Percentiles rank a stretch among this genome's conserved stretches.
These are phyloP conservation scores for Nitzschia sp. DNA, from an alignment of 108 stramenopile genomes.

Conservation along the genomic window DNA sequence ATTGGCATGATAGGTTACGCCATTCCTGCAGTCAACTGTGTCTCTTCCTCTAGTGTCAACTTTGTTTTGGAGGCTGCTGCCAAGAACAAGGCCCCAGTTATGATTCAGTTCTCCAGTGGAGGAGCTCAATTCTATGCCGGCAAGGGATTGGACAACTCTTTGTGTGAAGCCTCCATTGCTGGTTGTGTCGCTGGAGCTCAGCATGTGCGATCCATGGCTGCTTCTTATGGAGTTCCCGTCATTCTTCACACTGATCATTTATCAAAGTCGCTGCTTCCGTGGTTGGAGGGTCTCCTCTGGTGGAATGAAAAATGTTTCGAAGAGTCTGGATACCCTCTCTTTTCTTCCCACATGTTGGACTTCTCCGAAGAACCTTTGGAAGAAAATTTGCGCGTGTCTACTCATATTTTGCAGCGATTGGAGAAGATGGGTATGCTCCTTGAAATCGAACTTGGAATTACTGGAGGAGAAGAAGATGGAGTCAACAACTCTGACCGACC, in stretches of 20 bases:
- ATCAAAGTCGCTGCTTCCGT: constrained; percentile 86
- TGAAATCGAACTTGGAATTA: constrained; percentile 95
- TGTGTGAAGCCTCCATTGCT: constrained; percentile 82
- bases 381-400: constrained; percentile 91
- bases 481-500: constrained; percentile 88
- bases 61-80: constrained; percentile 89
- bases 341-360: constrained; percentile 95
- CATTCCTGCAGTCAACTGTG: constrained; percentile 94
- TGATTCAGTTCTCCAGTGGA: constrained; percentile 88
- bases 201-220: constrained; percentile 91
- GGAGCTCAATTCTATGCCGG: constrained; percentile 91
- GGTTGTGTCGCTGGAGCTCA: constrained; percentile 88
- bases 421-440: constrained; percentile 80
- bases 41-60: constrained; percentile 87
- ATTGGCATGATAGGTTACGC: constrained; percentile 58
- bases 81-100: constrained; percentile 86
- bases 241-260: constrained; percentile 96
- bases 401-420: constrained; percentile 76
- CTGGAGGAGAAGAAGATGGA: constrained; percentile 95
- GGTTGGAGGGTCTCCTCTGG: constrained; percentile 89
- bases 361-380: constrained; percentile 91
- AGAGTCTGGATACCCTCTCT: constrained; percentile 88
- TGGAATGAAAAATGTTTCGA: constrained; percentile 74
- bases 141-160: constrained; percentile 81
- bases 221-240: constrained; percentile 92